These are phyloP conservation scores for Penicillium hesseltinei DNA, from an alignment of 2,329 filamentous ascomycete species.

Conservation along the genomic window DNA sequence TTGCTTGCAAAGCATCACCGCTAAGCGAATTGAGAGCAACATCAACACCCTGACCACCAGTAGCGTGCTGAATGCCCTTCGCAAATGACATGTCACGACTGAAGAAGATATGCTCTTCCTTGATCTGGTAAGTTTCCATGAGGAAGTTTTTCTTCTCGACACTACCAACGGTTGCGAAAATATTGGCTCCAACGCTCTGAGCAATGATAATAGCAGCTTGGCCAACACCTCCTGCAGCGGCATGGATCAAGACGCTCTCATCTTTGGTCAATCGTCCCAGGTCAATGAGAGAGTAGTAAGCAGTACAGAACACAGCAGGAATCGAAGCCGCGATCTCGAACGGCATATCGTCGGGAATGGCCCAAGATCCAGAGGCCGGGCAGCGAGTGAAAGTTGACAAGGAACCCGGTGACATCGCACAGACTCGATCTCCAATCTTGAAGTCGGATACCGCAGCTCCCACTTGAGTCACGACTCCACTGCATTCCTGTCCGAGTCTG, in stretches of 20 bases:
- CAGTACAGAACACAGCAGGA: constrained; percentile 28
- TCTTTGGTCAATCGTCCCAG: constrained; percentile 21
- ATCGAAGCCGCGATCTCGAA: constrained; percentile 31
- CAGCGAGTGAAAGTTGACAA: constrained; percentile 30
- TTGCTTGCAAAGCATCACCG: constrained; percentile 29
- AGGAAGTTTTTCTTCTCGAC: constrained; percentile 24
- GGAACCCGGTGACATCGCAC: constrained; percentile 33
- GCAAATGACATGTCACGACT: constrained; percentile 24
- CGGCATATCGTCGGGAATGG: constrained; percentile 33
- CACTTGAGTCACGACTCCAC: constrained; percentile 33
- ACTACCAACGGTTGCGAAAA: constrained; percentile 26
- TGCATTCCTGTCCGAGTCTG: constrained; percentile 43
- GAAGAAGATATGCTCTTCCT: constrained; percentile 18
- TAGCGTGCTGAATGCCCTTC: constrained; percentile 28
- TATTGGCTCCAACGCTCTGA: constrained; percentile 22
- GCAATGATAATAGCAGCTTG: constrained; percentile 28
- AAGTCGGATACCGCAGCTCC: constrained; percentile 32
- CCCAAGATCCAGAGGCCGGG: constrained; percentile 29
- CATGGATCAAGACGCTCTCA: constrained; percentile 27
- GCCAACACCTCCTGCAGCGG: constrained; percentile 27
- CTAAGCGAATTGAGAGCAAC: constrained; percentile 31
- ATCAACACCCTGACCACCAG: constrained; percentile 28
- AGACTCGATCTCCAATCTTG: constrained; percentile 43
- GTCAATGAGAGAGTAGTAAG: constrained; percentile 28
- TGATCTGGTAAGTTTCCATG: constrained; percentile 16